These are phyloP conservation scores for Lobosporangium transversale DNA, from an alignment of 192 early-diverging fungal genomes.

Conservation along the genomic window DNA sequence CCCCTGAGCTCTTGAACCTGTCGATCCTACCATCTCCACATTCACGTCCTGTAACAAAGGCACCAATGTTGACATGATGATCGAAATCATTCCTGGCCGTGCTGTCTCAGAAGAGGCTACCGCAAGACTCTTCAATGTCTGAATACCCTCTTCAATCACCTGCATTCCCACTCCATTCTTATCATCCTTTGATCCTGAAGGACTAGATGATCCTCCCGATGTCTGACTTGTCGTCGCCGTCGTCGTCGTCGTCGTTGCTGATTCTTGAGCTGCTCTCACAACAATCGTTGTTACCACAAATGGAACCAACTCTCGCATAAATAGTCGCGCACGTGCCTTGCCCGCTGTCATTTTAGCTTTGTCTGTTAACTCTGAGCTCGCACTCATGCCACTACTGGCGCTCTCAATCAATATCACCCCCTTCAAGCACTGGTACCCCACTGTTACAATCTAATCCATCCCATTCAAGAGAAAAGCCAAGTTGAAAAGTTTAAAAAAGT, in stretches of 20 bases:
- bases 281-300: conserved; percentile 50
- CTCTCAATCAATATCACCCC: conserved; percentile 30
- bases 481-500: too few relatives aligned
- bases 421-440: conserved; percentile 46
- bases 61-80: conserved; percentile 60
- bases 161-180: conserved; percentile 38
- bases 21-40: neutral
- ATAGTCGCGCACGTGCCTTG: conserved; percentile 18
- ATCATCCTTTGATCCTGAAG: too few relatives aligned
- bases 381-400: too few relatives aligned
- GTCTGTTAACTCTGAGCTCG: too few relatives aligned
- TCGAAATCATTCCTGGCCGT: conserved; percentile 46
- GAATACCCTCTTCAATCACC: conserved; percentile 59
- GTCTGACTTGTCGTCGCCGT: too few relatives aligned
- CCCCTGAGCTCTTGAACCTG: conserved; percentile 1
- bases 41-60: conserved; percentile 47
- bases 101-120: conserved; percentile 44
- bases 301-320: conserved; percentile 39
- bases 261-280: conserved; percentile 37
- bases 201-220: too few relatives aligned
- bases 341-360: too few relatives aligned
- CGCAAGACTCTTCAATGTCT: conserved; percentile 57
- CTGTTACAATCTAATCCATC: conserved; percentile 50
- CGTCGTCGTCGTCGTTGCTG: neutral
- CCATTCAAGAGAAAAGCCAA: too few relatives aligned